Percentiles rank a stretch among this genome's conserved stretches.
phyloP scores from a whole-genome alignment of 352 stramenopile genomes.

The Globisporangium nodosum region DNA sequence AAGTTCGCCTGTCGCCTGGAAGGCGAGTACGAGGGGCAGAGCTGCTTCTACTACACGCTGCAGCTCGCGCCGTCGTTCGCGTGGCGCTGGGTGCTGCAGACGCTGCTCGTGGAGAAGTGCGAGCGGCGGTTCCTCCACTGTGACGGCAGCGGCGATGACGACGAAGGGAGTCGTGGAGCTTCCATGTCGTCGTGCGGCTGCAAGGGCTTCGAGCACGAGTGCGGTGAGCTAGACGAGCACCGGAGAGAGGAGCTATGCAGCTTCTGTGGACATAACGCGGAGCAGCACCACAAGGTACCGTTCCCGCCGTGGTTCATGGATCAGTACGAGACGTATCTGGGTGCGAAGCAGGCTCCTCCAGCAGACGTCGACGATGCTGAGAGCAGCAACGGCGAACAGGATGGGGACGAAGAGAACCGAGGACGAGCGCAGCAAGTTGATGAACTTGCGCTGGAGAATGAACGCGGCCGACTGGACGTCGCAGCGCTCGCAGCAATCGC shows the following conservation, averaged over 20 bases:
- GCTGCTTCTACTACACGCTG: conserved; percentile 52
- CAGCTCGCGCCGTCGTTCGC: conserved; percentile 47
- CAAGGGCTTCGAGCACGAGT: conserved; percentile 45
- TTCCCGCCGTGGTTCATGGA: conserved; percentile 67
- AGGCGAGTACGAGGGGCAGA: conserved; percentile 64
- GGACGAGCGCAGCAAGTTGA: background rate
- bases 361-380: background rate
- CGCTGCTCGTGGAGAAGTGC: conserved; percentile 25
- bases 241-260: conserved; percentile 15
- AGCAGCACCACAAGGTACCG: conserved; percentile 28
- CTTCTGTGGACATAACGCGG: conserved; percentile 41
- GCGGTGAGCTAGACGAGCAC: background rate
- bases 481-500: conserved; percentile 11
- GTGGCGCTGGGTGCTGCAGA: conserved; percentile 31
- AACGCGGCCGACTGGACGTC: conserved; percentile 12
- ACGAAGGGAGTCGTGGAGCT: background rate
- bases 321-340: conserved; percentile 58
- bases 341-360: background rate
- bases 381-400: too few relatives aligned
- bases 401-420: too few relatives aligned
- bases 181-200: conserved; percentile 27
- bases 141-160: conserved; percentile 13
- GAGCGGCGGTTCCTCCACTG: conserved; percentile 53
- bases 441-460: conserved; percentile 11
- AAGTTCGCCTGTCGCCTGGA: conserved; percentile 29